Evolutionary conservation across 352 stramenopile genomes (phyloP), one percentile per base, ranked within the genome.

Genomic region (Phytophthora citricola): DNA sequence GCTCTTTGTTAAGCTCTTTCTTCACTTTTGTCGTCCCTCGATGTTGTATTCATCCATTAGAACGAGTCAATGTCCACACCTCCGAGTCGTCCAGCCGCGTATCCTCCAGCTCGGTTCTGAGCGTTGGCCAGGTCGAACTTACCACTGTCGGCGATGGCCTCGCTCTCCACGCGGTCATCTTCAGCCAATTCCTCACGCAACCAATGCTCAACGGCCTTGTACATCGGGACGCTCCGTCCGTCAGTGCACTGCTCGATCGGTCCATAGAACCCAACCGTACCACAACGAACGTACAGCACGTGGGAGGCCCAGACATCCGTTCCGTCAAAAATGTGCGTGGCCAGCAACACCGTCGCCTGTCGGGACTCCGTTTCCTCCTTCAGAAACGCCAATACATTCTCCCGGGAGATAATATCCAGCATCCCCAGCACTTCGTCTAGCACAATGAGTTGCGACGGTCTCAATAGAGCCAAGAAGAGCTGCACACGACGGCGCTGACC

Each of bases 391-490:
- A 99, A 73, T 34, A 99, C 83, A 73, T 99, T 97, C 50, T 97
- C 89, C 29, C 96, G 85, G 15, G 95, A 97, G 57, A 98, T 94
- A 50, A 99, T 94, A 79, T 99, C 97, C 32, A 99, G 81, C 75
- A 96, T 98, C 1, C 95, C 97, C 7, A 98, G 98, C 49, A 99
- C 91, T 86, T 99, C 97, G 66, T 99, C 97, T n/a, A 99, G 79
- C 4, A 99, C 73, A 34, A 99, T 93, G 53, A 99, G 87, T 65
- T 99, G 85, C 54, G 98, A 99, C 14, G 97, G 97, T 43, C 96
- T 86, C 48, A 99, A 80, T 4, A 99, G 79, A 34, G 95, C 95
- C 24, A 99, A 67, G 63, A 99, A 97, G 39, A 99, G 81, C 78
- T 99, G 97, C 9, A 99, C 97, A 39, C 97, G 87, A 50, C 91